Base-by-base conservation (phyloP, 768 basidiomycete species). In the Harrya chromipes region DNA sequence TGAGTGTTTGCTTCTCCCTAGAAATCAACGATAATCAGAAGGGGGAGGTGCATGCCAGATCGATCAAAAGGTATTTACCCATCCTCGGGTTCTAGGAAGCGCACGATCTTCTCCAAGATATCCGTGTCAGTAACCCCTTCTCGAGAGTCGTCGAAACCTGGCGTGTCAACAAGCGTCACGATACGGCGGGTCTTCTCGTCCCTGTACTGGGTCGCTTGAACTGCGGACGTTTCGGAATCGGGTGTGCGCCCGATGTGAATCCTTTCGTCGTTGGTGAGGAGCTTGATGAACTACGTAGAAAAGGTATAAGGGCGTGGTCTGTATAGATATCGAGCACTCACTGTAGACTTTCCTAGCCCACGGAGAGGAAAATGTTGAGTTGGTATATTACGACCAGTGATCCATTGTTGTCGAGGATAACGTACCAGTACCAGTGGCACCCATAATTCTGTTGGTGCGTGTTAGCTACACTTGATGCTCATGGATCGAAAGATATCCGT, bases 1-100 rank as follows among this genome's bases (percentile, higher is more conserved):
- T 63, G 6, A 77, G 52, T n/a, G 60, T 68, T 42, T 26, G 33
- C 13, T 20, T 27, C 38, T 46, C 44, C 17, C 41, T 49, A 6
- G 2, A 24, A 21, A 39, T 33, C 31, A 4, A 10, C 12, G 24
- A 19, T 38, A 33, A 26, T 20, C n/a, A 40, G 20, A 27, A 16
- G 13, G 12, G 8, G 7, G 6, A 24, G 14, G 4, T 9, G 24
- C 2, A 26, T 29, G 4, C 19, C 6, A 9, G 20, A 20, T 6
- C 12, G 6, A 29, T 13, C 12, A 29, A 29, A 29, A 11, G 6
- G 3, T 4, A 29, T 42, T 44, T 17, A 45, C 42, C 36, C 34
- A n/a, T 16, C 16, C 13, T 21, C 33, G 7, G 43, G 33, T 20
- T 46, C 43, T 20, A 53, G 40, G 21, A 34, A 43, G 6, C 29